Conservation (phyloP, 2,329 filamentous ascomycete genomes). For the Dactylellina parvicollis region DNA sequence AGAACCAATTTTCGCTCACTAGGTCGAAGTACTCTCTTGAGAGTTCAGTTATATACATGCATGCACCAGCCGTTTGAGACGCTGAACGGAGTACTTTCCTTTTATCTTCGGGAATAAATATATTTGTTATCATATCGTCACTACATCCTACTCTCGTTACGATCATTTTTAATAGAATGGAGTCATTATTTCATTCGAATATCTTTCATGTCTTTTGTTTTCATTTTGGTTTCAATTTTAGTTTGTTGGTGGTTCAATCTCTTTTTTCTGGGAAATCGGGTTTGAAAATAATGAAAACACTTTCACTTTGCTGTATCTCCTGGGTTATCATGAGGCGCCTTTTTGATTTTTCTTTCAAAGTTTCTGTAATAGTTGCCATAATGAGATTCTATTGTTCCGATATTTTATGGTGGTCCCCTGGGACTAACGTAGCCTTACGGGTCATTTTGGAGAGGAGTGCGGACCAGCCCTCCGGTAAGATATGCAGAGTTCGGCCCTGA, state of each 20-base stretch:
- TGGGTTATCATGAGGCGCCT: not conserved
- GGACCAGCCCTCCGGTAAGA: too few relatives aligned
- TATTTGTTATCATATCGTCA: not conserved
- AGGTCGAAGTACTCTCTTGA: not conserved
- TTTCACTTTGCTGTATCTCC: not conserved
- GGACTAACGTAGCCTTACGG: not conserved
- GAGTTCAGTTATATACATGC: not conserved
- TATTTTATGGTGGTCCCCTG: not conserved
- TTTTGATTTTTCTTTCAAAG: not conserved
- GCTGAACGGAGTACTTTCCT: not conserved
- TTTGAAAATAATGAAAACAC: not conserved
- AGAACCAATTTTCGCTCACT: slow-evolving; percentile 10
- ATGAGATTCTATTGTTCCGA: not conserved
- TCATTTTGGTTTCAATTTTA: not conserved
- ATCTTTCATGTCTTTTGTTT: not conserved
- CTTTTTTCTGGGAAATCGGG: not conserved
- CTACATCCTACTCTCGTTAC: not conserved
- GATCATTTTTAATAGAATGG: not conserved
- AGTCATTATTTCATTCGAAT: not conserved
- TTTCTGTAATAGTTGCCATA: not conserved
- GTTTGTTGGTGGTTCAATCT: not conserved
- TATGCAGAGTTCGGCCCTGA: too few relatives aligned
- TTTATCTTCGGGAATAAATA: not conserved
- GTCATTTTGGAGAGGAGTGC: not conserved
- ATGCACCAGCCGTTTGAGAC: not conserved